Base-by-base conservation (phyloP, 495 filamentous ascomycete species). In the Aspergillus wentii region DNA sequence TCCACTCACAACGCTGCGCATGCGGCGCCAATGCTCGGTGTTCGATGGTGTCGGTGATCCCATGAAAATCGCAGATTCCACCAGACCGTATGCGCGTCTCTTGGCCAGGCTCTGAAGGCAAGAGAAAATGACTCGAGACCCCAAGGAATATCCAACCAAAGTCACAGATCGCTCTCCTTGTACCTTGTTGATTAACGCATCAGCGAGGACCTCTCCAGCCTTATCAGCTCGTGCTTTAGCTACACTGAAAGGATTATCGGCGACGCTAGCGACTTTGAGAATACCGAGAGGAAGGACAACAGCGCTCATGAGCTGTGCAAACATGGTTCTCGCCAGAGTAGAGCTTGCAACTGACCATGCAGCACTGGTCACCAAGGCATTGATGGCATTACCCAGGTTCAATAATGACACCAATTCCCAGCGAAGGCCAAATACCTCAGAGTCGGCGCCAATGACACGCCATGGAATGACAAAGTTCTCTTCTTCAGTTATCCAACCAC, bases 151-250 rank as follows among this genome's bases (percentile, higher is more conserved):
- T 1, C 92, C 92, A 34, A 96, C 71, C 5, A 98, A 64, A 14
- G 83, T 92, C 3, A 96, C 84, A 0, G 91, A 82, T 15, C 92
- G 75, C 57, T 95, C 88, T 10, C 92, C 92, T 50, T 94, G 90
- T 1, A 82, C 81, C 47, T 83, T 88, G 61, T 85, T 90, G 45
- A 92, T 85, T 33, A 98, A 62, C 10, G 88, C 81, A 55, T 98
- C 90, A 3, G 91, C 90, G 1, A 98, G 76, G 9, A 88, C 79
- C 22, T 76, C 63, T 1, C 92, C 92, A 1, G 87, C 84, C 62
- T 96, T 97, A 49, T 96, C 89, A 15, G 86, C 80, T 33, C 88
- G 75, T 19, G 79, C 69, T 57, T 86, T 90, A 8, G 82, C 87
- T 21, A 92, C 72, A 38, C 74, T 85, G 73, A 94, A 98, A 0